Evolutionary conservation across 768 basidiomycete genomes (phyloP).

Genomic region (Leccinellum albellum): DNA sequence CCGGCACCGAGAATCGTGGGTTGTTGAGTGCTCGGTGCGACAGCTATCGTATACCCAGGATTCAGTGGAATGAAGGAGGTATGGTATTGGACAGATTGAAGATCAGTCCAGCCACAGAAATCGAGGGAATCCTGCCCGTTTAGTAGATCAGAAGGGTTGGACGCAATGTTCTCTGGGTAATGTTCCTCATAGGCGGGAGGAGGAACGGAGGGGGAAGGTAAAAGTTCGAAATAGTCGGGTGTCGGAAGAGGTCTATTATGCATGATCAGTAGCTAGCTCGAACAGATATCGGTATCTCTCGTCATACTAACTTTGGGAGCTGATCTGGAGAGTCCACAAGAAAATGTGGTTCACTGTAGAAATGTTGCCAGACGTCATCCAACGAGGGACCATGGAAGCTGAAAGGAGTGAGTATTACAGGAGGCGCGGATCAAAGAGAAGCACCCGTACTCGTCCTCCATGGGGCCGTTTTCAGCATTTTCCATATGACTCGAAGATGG

Average conservation of each 20-base stretch:
- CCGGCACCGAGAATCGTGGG: accelerated
- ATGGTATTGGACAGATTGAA: neutral
- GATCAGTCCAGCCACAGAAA: neutral
- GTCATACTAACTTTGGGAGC: neutral
- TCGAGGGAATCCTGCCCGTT: neutral
- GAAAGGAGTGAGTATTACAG: neutral
- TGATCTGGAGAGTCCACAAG: neutral
- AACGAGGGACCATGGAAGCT: neutral
- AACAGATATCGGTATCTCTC: neutral
- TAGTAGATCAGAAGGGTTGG: accelerated
- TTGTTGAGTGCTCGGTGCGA: neutral
- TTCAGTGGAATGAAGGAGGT: neutral
- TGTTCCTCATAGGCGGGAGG: neutral
- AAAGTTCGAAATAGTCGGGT: neutral
- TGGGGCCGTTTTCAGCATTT: neutral
- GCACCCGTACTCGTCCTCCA: neutral
- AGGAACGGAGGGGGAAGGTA: too few relatives aligned
- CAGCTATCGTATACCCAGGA: neutral
- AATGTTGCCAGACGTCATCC: neutral
- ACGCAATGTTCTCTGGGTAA: too few relatives aligned
- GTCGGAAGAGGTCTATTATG: neutral
- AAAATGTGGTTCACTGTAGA: too few relatives aligned
- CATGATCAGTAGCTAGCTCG: neutral
- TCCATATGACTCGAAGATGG: neutral
- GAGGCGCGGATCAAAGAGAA: neutral